Evolutionary conservation across 1,139 yeast species (phyloP).

Genomic region (Lodderomyces metapsilosis): DNA sequence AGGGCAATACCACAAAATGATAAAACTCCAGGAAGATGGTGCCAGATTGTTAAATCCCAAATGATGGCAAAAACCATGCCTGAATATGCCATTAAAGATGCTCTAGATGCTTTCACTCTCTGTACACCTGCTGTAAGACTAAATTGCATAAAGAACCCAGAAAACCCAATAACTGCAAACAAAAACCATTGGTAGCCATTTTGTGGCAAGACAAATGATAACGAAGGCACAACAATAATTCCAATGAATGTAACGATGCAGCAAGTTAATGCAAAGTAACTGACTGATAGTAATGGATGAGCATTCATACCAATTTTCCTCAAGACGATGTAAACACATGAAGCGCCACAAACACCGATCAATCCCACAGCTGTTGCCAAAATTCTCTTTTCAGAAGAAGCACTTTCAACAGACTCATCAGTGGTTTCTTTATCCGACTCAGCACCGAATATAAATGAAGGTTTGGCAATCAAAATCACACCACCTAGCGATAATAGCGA

Average conservation of each 20-base stretch:
- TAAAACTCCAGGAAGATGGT: slow-evolving; percentile 67
- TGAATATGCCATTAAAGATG: slow-evolving; percentile 71
- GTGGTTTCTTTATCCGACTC: slow-evolving; percentile 31
- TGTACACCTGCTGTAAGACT: slow-evolving; percentile 81
- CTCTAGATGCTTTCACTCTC: slow-evolving; percentile 75
- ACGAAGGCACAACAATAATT: slow-evolving; percentile 55
- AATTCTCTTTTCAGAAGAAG: slow-evolving; percentile 40
- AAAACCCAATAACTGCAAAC: slow-evolving; percentile 60
- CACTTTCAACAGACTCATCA: slow-evolving; percentile 37
- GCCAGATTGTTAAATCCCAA: slow-evolving; percentile 73
- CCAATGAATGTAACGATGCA: slow-evolving; percentile 55
- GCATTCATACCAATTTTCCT: slow-evolving; percentile 74
- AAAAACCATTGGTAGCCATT: slow-evolving; percentile 63
- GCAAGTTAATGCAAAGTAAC: slow-evolving; percentile 68
- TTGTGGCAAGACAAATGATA: slow-evolving; percentile 61
- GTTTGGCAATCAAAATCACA: slow-evolving; percentile 79
- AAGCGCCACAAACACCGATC: slow-evolving; percentile 69
- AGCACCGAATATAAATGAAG: slow-evolving; percentile 66
- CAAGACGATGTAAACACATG: slow-evolving; percentile 67
- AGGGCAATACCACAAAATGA: slow-evolving; percentile 68
- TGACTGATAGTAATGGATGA: slow-evolving; percentile 77
- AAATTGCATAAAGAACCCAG: slow-evolving; percentile 83
- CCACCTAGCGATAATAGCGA: slow-evolving; percentile 71
- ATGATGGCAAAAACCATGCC: slow-evolving; percentile 77
- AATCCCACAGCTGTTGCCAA: slow-evolving; percentile 66